Base-by-base conservation (phyloP, 2,329 filamentous ascomycete genomes). In the Chrysoporthe cubensis region DNA sequence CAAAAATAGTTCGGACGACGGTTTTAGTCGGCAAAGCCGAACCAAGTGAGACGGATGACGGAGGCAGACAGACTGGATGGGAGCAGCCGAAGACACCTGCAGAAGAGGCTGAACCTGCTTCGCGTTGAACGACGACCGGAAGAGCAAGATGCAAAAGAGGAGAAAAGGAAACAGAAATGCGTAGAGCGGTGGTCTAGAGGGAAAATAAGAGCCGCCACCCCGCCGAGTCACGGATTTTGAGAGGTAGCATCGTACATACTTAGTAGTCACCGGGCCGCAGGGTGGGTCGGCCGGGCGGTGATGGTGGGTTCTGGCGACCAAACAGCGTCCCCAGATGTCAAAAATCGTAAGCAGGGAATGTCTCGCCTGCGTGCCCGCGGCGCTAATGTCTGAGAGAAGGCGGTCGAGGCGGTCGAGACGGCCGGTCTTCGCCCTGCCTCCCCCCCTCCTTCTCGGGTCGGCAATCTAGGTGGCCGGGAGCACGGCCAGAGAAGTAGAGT, bases 281-380 rank as follows among this genome's bases (percentile, higher is more conserved):
- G 65, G 65, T 66, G 64, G 67, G 58, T 65, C 67, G 48, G 18
- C 54, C 67, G 48, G 64, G 46, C 44, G 40, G 57, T 50, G 67
- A 58, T 43, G 60, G 64, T 50, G 54, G 65, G 62, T 44, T 64
- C 37, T n/a, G n/a, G 52, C 14, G 40, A 60, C 40, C 32, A 62
- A 52, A 32, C 32, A 34, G 46, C 32, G 7, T n/a, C 18, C 32
- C 26, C 9, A 62, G 26, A 62, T 32, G 21, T 46, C 57, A 60
- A 3, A 42, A 18, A 26, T 26, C 6, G 16, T 13, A 13, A 21
- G 14, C 50, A 54, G 21, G 50, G 21, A 26, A 4, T 26, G 18
- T n/a, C 50, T 54, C 8, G 44, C 18, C 32, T 18, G 44, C 26
- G 44, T 37, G 32, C 44, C 46, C 40, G 32, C 42, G n/a, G 43